Base-by-base conservation (phyloP, 192 early-diverging fungal species). In the Geranomyces michiganensis region DNA sequence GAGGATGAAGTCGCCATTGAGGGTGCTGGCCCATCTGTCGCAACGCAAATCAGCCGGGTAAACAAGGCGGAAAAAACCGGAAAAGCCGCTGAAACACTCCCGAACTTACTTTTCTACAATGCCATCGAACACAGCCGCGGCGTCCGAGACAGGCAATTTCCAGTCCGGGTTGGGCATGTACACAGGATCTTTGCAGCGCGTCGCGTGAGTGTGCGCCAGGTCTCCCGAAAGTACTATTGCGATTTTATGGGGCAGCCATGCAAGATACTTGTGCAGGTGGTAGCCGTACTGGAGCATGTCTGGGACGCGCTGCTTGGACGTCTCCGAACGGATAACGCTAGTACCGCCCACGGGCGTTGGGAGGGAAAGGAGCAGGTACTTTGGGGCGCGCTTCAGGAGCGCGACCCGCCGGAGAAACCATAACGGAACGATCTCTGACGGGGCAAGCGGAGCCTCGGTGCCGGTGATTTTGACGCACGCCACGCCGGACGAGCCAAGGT, bases 381-480 rank as follows among this genome's bases (percentile, higher is more conserved):
- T 31, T 14, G 70, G 70, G 7, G 70, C 61, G 14, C 31, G 26
- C 15, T 32, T 22, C 13, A 72, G 62, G n/a, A 65, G 24, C 15
- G 60, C 43, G 2, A 72, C 24, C 10, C 30, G 21, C 21, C 70
- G 70, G 47, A 72, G 70, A 32, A 72, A 72, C 70, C 70, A 72
- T 19, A 72, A 29, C 24, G 70, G 70, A 15, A 72, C 62, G 45
- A 72, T 63, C 36, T 72, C 70, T 0, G 70, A 72, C 26, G 61
- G 61, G 33, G 48, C 41, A 0, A 72, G 60, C 3, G 70, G 70
- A 26, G 70, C 60, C 56, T 72, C 70, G 17, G 70, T 64, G 45
- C 70, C 70, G 26, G 70, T 72, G 8, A 72, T 72, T 64, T 72
- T 72, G 9, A 72, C 70, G 53, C 70, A 72, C 8, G 68, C 68